Percentiles rank a stretch among this genome's conserved stretches.
phyloP scores from a whole-genome alignment of 208 protist genomes.

The Acanthamoeba lenticulata region DNA sequence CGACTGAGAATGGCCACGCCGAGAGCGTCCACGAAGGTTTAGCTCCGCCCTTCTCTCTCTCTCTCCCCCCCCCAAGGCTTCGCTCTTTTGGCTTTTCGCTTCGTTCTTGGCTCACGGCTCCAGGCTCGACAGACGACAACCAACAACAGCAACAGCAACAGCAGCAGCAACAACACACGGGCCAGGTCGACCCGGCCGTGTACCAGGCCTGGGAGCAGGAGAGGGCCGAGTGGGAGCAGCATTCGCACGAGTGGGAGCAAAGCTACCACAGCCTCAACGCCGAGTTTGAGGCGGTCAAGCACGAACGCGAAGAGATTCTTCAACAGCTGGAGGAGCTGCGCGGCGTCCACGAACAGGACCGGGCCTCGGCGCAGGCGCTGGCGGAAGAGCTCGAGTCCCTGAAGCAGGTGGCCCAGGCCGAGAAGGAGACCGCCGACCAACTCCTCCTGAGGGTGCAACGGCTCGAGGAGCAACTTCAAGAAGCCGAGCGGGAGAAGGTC shows the following conservation, averaged over 20 bases:
- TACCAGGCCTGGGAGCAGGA: neutral
- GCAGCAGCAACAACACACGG: neutral
- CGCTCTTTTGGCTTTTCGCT: too few species aligned
- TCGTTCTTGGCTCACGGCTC: too few species aligned
- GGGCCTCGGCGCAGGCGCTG: neutral
- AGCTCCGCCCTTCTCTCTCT: too few species aligned
- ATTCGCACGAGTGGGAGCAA: neutral
- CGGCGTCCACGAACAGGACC: neutral
- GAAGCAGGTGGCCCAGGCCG: neutral
- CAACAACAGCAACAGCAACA: neutral
- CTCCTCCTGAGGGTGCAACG: neutral
- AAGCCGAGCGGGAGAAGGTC: neutral
- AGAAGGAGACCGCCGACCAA: neutral
- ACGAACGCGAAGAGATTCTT: neutral
- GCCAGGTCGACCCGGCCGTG: neutral
- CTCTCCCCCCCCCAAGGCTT: too few species aligned
- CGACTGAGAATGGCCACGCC: too few species aligned
- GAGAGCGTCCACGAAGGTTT: too few species aligned
- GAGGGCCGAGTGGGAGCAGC: neutral
- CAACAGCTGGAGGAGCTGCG: neutral
- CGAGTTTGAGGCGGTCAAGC: slow-evolving; percentile 8
- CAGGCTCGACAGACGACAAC: too few species aligned
- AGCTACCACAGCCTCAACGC: neutral
- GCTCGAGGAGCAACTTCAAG: neutral
- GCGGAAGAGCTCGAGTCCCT: neutral